These are phyloP conservation scores for Miamiensis avidus DNA, from an alignment of 169 alveolate genomes.

Conservation along the genomic window DNA sequence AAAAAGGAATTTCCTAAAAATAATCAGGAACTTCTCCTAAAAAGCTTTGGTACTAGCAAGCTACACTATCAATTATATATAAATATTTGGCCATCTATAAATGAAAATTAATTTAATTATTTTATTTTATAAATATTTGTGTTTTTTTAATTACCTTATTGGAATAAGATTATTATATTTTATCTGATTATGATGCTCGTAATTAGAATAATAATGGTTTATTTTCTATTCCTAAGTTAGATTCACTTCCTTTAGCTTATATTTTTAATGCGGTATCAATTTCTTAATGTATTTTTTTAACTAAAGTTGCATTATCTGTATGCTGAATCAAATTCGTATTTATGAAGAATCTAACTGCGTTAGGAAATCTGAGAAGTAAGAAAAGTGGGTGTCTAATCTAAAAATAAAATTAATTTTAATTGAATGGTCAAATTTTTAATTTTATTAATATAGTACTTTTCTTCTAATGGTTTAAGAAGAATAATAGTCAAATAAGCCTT, in stretches of 20 bases:
- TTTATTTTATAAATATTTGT: too few relatives aligned
- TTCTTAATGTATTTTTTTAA: background rate
- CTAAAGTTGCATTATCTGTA: background rate
- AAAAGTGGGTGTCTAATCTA: background rate
- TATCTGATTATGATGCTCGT: background rate
- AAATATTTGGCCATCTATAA: background rate
- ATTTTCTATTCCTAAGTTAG: background rate
- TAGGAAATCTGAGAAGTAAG: background rate
- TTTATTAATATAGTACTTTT: too few relatives aligned
- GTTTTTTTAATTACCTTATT: background rate
- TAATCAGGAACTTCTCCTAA: background rate
- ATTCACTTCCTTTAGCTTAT: background rate
- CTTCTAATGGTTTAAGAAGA: background rate
- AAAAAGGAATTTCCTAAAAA: background rate
- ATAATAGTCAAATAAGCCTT: background rate
- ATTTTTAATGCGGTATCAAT: background rate
- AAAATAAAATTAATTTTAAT: too few relatives aligned
- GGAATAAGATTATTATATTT: background rate
- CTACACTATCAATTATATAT: background rate
- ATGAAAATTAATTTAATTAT: too few relatives aligned
- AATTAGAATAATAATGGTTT: background rate
- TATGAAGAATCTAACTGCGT: background rate
- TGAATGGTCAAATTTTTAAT: too few relatives aligned
- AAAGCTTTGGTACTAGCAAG: background rate
- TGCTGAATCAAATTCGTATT: too few relatives aligned